phyloP scores from a whole-genome alignment of 331 rosid species.

The Malus hybrid region DNA sequence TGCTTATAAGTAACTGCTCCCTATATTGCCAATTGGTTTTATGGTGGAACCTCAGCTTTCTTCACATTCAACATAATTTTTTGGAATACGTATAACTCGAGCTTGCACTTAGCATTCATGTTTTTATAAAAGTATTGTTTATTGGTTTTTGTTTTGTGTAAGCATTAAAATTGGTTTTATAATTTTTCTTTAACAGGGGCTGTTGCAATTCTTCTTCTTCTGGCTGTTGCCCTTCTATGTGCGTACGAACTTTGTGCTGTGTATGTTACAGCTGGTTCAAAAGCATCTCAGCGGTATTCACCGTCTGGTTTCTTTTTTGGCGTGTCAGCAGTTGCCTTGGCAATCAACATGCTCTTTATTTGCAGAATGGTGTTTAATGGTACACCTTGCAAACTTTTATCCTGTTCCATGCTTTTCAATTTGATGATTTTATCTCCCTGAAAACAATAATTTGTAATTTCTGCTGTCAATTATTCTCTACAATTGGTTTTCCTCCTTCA shows the following conservation, averaged over 20 bases:
- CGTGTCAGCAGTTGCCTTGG: slow-evolving; percentile 98
- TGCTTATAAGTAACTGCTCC: too few relatives aligned
- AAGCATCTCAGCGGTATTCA: slow-evolving; percentile 92
- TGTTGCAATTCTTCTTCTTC: slow-evolving; percentile 91
- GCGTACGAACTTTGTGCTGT: slow-evolving; percentile 98
- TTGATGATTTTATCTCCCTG: slow-evolving; percentile 14
- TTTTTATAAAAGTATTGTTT: not conserved
- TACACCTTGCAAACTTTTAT: slow-evolving; percentile 29
- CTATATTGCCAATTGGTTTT: too few relatives aligned
- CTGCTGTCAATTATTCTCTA: not conserved
- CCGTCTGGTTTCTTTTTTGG: slow-evolving; percentile 99
- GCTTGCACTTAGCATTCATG: not conserved
- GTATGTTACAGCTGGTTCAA: slow-evolving; percentile 92
- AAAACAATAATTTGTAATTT: slow-evolving; percentile 3
- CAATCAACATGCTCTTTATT: slow-evolving; percentile 98
- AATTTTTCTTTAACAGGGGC: slow-evolving; percentile 58
- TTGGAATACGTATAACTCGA: not conserved
- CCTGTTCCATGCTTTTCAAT: not conserved
- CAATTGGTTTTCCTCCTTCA: not conserved
- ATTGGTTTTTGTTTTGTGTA: not conserved
- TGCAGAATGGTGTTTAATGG: slow-evolving; percentile 99
- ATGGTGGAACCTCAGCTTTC: too few relatives aligned
- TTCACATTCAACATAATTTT: not conserved
- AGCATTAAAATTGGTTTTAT: slow-evolving; percentile 7
- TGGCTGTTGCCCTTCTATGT: slow-evolving; percentile 95